phyloP scores from a whole-genome alignment of 495 filamentous ascomycete genomes.

The Hypoxylon fuscum region DNA sequence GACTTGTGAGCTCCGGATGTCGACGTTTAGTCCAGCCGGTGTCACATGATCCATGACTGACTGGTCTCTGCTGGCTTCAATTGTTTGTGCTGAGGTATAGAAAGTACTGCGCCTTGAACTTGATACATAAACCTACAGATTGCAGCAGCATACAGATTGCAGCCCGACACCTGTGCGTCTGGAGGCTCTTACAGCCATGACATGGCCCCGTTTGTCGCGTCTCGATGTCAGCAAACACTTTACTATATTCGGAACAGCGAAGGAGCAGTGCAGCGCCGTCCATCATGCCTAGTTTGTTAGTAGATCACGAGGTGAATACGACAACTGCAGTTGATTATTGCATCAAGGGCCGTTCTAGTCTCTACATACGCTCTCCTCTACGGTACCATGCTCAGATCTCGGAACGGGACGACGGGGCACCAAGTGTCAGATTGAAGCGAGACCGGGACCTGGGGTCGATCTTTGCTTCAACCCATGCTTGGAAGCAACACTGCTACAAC shows the following conservation, averaged over 20 bases:
- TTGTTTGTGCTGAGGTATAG: constrained; percentile 28
- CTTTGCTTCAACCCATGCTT: constrained; percentile 40
- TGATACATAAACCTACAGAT: constrained; percentile 32
- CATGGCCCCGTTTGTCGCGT: constrained; percentile 30
- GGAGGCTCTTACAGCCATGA: constrained; percentile 32
- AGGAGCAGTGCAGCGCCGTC: constrained; percentile 18
- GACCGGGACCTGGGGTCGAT: constrained; percentile 47
- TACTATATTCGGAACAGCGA: constrained; percentile 23
- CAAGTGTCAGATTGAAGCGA: constrained; percentile 42
- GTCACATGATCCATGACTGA: constrained; percentile 36
- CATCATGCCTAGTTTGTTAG: constrained; percentile 24
- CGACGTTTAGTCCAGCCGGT: constrained; percentile 20
- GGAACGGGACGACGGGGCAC: constrained; percentile 41
- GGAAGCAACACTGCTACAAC: constrained; percentile 32
- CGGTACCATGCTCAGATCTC: constrained; percentile 41
- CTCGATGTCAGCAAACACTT: constrained; percentile 34
- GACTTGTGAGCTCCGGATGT: constrained; percentile 25
- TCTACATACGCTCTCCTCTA: constrained; percentile 21
- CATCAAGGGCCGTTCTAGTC: constrained; percentile 15
- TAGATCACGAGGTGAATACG: constrained; percentile 36
- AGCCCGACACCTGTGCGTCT: constrained; percentile 35
- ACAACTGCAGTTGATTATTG: constrained; percentile 23
- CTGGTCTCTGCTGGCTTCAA: neutral
- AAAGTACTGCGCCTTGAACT: constrained; percentile 25
- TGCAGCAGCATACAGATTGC: constrained; percentile 34